Conservation (phyloP, 139 green algal genomes). For the Chlorella sp. region DNA sequence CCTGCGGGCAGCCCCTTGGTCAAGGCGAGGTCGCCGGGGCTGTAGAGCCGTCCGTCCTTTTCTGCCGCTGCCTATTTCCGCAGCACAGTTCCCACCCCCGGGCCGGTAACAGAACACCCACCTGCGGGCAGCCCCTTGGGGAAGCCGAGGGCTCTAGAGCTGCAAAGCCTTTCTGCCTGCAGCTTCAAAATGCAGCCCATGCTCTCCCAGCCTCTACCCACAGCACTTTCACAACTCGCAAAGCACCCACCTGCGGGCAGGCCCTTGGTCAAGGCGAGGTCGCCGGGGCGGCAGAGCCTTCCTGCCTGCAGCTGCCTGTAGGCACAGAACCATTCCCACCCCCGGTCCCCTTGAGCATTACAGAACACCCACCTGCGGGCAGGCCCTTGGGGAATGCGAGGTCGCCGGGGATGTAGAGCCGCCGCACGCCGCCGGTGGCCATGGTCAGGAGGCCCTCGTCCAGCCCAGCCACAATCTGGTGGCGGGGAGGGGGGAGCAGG, state of each 20-base stretch:
- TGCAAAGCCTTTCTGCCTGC: no score
- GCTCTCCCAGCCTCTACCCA: no score
- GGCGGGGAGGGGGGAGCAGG: neutral
- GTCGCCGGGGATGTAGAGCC: constrained; percentile 94
- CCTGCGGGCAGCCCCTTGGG: no score
- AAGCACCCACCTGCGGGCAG: constrained; percentile 61
- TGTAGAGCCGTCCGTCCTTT: no score
- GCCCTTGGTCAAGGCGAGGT: constrained; percentile 91
- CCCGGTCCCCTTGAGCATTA: neutral
- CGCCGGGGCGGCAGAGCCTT: constrained; percentile 93
- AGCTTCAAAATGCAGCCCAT: no score
- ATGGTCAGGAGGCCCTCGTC: constrained; percentile 94
- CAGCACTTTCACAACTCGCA: neutral
- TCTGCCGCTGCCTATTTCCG: no score
- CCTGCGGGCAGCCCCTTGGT: no score
- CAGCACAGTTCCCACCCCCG: no score
- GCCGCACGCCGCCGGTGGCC: constrained; percentile 83
- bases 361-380: constrained; percentile 48
- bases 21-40: no score
- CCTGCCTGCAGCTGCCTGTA: no score
- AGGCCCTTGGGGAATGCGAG: constrained; percentile 94
- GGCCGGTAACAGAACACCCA: no score
- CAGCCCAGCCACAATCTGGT: constrained; percentile 80
- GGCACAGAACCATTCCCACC: neutral
- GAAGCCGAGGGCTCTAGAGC: no score